Evolutionary conservation across 192 early-diverging fungal species (phyloP).

Genomic region (Irineochytrium annulatum): DNA sequence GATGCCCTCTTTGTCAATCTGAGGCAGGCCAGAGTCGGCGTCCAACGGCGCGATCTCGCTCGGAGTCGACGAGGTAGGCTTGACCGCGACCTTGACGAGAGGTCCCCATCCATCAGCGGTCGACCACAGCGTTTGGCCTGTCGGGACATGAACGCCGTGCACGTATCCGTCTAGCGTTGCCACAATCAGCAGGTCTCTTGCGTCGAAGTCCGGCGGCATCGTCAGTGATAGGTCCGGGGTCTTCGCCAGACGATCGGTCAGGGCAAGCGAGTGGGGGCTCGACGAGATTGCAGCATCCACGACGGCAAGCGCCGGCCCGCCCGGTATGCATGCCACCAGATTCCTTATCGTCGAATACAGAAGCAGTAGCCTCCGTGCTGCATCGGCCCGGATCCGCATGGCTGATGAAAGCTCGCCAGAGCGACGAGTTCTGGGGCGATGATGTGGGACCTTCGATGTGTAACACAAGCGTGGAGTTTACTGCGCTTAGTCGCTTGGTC

Average conservation of each 20-base stretch:
- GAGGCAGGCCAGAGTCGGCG: background rate
- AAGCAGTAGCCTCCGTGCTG: too few species aligned
- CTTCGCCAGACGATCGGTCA: too few species aligned
- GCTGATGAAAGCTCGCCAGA: too few species aligned
- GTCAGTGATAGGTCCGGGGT: background rate
- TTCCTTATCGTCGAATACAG: too few species aligned
- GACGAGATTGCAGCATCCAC: background rate
- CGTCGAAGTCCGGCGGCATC: background rate
- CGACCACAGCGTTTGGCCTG: conserved; percentile 61
- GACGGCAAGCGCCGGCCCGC: background rate
- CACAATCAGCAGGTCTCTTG: conserved; percentile 53
- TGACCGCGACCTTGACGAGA: conserved; percentile 32
- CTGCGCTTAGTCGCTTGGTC: too few species aligned
- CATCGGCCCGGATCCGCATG: too few species aligned
- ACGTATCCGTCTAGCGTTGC: conserved; percentile 72
- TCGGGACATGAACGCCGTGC: conserved; percentile 56
- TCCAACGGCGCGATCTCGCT: background rate
- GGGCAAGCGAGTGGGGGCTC: too few species aligned
- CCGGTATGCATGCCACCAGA: background rate
- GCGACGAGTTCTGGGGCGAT: too few species aligned
- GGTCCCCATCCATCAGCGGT: conserved; percentile 35
- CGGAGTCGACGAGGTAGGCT: conserved; percentile 1
- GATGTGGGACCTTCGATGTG: too few species aligned
- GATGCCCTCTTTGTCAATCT: conserved; percentile 27
- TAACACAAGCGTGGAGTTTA: too few species aligned